These are phyloP conservation scores for Auricularia cornea DNA, from an alignment of 768 basidiomycete species.

Conservation along the genomic window DNA sequence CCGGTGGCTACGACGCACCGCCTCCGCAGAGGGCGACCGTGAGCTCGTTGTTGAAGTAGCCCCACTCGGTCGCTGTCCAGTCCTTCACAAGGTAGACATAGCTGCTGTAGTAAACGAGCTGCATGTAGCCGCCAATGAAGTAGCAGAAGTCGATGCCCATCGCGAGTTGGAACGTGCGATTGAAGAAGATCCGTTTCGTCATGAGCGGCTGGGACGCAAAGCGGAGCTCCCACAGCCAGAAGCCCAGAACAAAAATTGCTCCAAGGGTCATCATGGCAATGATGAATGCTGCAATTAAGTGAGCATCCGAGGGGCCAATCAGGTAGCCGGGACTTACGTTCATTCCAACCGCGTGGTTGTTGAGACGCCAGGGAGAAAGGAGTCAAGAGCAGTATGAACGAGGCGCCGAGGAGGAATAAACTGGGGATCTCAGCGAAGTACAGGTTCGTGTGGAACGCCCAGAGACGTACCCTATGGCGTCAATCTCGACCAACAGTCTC, in stretches of 20 bases:
- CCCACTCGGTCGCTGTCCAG: slow-evolving; percentile 20
- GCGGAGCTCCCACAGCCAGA: slow-evolving; percentile 24
- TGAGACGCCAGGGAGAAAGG: slow-evolving; percentile 21
- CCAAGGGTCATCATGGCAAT: slow-evolving; percentile 27
- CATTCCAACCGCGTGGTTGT: slow-evolving; percentile 18
- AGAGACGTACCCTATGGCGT: slow-evolving; percentile 13
- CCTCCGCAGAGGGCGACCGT: slow-evolving; percentile 30
- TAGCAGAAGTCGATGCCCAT: slow-evolving; percentile 9
- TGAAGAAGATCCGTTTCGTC: slow-evolving; percentile 25
- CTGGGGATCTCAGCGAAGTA: not conserved
- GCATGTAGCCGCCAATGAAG: not conserved
- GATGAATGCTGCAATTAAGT: slow-evolving; percentile 22
- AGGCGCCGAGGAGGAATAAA: slow-evolving; percentile 21
- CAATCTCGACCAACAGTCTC: slow-evolving; percentile 19
- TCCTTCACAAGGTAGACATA: slow-evolving; percentile 1
- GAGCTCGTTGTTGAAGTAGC: slow-evolving; percentile 23
- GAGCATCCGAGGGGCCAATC: too few relatives aligned
- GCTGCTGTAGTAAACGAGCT: not conserved
- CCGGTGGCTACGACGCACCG: slow-evolving; percentile 8
- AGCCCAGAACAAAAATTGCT: slow-evolving; percentile 18
- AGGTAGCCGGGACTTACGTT: too few relatives aligned
- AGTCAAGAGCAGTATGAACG: slow-evolving; percentile 22
- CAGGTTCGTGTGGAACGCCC: too few relatives aligned
- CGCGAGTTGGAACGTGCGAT: slow-evolving; percentile 25
- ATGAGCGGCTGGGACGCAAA: slow-evolving; percentile 28